Base-by-base conservation (phyloP, 2,329 filamentous ascomycete genomes). In the Aspergillus versicolor region DNA sequence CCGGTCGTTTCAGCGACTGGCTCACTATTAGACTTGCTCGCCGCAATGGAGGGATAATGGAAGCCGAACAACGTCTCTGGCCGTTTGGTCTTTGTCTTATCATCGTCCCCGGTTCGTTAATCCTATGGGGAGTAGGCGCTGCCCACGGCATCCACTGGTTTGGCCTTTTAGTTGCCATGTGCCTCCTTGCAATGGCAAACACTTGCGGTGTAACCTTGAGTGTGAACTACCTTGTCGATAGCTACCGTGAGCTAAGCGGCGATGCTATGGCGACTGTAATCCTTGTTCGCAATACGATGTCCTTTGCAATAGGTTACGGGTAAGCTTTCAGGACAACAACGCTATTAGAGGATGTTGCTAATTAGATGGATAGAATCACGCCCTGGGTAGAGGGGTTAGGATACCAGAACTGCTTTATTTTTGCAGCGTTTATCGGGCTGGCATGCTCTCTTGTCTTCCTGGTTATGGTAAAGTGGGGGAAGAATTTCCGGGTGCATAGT, bases 251-350 rank as follows among this genome's bases (percentile, higher is more conserved):
- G 51, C 51, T 77, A 9, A 74, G 71, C 17, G 73, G 74, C 2
- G 73, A 77, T 24, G 74, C 72, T 0, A 72, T 77, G 66, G 71
- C 69, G 3, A 76, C 72, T 17, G 71, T 80, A 15, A 81, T 81
- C 50, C 54, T 80, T 21, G 73, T 81, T 13, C 73, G 78, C 3
- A 80, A 81, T 58, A 79, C 77, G 1, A 78, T 80, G 74, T 74
- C 72, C 0, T 81, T 81, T 61, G 78, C 75, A 0, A 75, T 80
- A 48, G 70, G 74, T 3, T 78, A 77, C 60, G 77, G 73, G 66
- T 71, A 61, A 55, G 67, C 59, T 37, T 41, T n/a, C 17, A 4
- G 22, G 9, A 11, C 21, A 11, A 37, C 12, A 37, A 5, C 4
- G 34, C 2, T 37, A 13, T 37, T 37, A 37, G 32, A n/a, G 1